Base-by-base conservation (phyloP, 225 moss, liverwort and hornwort genomes). In the Straminergon stramineum region DNA sequence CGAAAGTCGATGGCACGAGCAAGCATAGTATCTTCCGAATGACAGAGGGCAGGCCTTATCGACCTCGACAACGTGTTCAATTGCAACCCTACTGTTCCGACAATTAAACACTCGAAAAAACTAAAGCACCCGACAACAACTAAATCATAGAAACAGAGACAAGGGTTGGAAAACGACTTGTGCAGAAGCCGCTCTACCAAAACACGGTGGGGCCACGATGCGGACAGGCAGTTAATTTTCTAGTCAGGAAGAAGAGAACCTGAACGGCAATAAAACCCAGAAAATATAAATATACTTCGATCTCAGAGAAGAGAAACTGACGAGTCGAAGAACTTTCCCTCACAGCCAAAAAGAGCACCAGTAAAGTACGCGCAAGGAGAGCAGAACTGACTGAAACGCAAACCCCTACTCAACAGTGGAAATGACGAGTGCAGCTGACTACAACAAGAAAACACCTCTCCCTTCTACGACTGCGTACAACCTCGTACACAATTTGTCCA, bases 1-100 rank as follows among this genome's bases (percentile, higher is more conserved):
- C 92, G 91, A 26, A 93, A 92, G 37, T 89, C 92, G 80, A 89
- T 45, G 56, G 89, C 63, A 11, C 81, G 58, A 57, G 80, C 39
- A 77, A 89, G 88, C 89, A 93, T 88, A 17, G n/a, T 86, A 67
- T 37, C 60, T 63, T 32, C n/a, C 37, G n/a, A 82, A 62, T 23
- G 21, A 41, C 11, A 75, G 10, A 39, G 14, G 24, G 22, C n/a
- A 55, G 15, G 41, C 16, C 69, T 73, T 27, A 30, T 68, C 56
- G 6, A 84, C 37, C 87, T 45, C 85, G 17, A 53, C 48, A 70
- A 31, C 27, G 23, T 71, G 52, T 53, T 67, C 43, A 17, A 89
- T 32, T 82, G 65, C 3, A 45, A 39, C 68, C 56, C 45, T 14
- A 11, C 26, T 48, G 2, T 15, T 86, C 55, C 9, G 61, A 30